phyloP scores from a whole-genome alignment of 495 filamentous ascomycete genomes.

The Podospora didyma region DNA sequence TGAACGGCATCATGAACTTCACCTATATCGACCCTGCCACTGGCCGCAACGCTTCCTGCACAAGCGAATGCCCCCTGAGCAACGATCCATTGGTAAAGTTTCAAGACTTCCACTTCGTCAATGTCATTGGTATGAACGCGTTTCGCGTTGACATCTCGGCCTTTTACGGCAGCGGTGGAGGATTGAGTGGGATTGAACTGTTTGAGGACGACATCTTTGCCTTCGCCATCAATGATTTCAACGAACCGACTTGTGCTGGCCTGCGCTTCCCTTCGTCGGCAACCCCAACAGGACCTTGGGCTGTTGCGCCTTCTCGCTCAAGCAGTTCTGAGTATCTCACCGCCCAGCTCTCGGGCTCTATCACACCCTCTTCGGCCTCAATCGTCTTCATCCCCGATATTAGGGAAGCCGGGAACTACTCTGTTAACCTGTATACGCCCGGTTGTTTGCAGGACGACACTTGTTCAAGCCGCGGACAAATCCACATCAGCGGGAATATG shows the following conservation, averaged over 20 bases:
- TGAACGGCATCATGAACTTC: slow-evolving; percentile 93
- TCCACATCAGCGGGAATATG: slow-evolving; percentile 74
- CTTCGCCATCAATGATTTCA: slow-evolving; percentile 82
- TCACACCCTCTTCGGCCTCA: slow-evolving; percentile 53
- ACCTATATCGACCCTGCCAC: slow-evolving; percentile 78
- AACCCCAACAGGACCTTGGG: slow-evolving; percentile 71
- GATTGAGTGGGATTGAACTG: slow-evolving; percentile 84
- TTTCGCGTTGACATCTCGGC: slow-evolving; percentile 80
- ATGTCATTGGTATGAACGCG: slow-evolving; percentile 80
- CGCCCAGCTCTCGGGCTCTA: slow-evolving; percentile 51
- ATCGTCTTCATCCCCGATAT: slow-evolving; percentile 84
- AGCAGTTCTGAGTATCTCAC: slow-evolving; percentile 75
- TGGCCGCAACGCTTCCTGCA: slow-evolving; percentile 62
- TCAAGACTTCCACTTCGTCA: slow-evolving; percentile 90
- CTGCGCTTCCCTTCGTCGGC: slow-evolving; percentile 61
- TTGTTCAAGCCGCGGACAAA: slow-evolving; percentile 68
- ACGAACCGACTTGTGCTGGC: slow-evolving; percentile 78
- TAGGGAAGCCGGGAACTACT: slow-evolving; percentile 84
- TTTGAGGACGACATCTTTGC: slow-evolving; percentile 81
- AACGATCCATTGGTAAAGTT: slow-evolving; percentile 56
- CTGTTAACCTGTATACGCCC: slow-evolving; percentile 83
- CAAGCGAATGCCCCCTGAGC: slow-evolving; percentile 75
- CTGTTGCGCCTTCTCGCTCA: slow-evolving; percentile 50
- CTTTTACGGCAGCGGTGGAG: slow-evolving; percentile 84
- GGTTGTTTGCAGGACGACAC: slow-evolving; percentile 78